Base-by-base conservation (phyloP, 2,329 filamentous ascomycete species). In the Fusarium tricinctum region DNA sequence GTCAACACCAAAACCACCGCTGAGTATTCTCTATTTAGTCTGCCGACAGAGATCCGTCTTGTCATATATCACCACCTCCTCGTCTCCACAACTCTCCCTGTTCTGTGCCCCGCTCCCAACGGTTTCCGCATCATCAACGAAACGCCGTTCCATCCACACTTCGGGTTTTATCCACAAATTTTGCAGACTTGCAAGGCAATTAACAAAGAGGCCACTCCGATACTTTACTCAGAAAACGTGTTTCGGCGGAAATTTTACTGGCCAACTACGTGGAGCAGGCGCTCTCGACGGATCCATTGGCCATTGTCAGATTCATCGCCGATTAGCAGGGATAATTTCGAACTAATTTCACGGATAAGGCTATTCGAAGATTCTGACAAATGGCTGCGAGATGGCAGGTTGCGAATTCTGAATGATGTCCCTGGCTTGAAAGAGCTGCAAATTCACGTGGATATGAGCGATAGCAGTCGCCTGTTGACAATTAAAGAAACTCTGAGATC, bases 41-140 rank as follows among this genome's bases (percentile, higher is more conserved):
- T 70, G 0, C 63, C 67, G 6, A 17, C 20, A 2, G 67, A 70
- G 5, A 45, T 65, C 6, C 48, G 67, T 12, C 54, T 70, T 10
- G 19, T n/a, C 13, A 58, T 70, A 14, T 70, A 68, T 17, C 50
- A 40, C 10, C 14, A 49, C 1, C 67, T 69, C 0, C 67, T 69
- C n/a, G 7, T 45, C 19, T 64, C 51, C 9, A 8, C 8, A 5
- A 4, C 5, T 8, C 6, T 43, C 5, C 17, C 53, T 6, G 39
- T 55, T 8, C 8, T 70, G 5, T 38, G 48, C 5, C 10, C 51
- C 9, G 12, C 22, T 8, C 17, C 44, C 2, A 26, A 39, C 6
- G 32, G 20, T 5, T 55, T 68, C 20, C 67, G 67, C 19, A 23
- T 70, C n/a, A 5, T 65, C 0, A 28, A 28, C 1, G 55, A 28